These are phyloP conservation scores for Copromyces sp. DNA, from an alignment of 495 filamentous ascomycete species.

Conservation along the genomic window DNA sequence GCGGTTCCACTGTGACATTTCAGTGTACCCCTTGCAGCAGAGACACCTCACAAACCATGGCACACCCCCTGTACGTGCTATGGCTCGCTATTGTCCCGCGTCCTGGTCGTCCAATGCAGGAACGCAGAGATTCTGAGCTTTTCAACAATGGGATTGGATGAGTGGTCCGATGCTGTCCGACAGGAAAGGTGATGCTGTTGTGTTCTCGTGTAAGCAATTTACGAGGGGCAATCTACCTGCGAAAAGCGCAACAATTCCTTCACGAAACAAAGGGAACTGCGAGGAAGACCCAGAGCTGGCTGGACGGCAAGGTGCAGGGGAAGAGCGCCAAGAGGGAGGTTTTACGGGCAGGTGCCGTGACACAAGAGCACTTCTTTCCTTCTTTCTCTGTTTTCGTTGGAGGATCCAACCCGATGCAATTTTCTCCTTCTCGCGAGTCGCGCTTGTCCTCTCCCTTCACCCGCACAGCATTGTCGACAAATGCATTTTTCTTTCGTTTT, in stretches of 20 bases:
- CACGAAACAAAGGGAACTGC: background rate
- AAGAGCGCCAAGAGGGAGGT: background rate
- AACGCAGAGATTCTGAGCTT: background rate
- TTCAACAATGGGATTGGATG: background rate
- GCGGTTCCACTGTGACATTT: background rate
- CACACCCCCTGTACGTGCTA: background rate
- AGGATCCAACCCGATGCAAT: background rate
- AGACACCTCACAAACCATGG: background rate
- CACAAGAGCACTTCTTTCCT: background rate
- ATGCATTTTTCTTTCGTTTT: background rate
- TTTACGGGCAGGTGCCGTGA: background rate
- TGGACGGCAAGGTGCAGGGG: background rate
- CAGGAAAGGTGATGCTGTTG: background rate
- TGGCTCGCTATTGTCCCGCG: background rate
- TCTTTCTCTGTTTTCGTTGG: background rate
- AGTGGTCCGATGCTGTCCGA: background rate
- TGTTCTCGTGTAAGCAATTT: background rate
- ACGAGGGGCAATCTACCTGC: background rate
- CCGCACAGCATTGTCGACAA: background rate
- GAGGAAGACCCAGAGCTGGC: background rate
- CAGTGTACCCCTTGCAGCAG: background rate
- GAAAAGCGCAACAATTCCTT: background rate
- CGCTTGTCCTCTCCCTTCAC: background rate
- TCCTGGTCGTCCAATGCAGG: background rate
- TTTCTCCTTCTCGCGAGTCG: background rate